These are phyloP conservation scores for Nepenthes mirabilis DNA, from an alignment of 148 eudicot species.

Conservation along the genomic window DNA sequence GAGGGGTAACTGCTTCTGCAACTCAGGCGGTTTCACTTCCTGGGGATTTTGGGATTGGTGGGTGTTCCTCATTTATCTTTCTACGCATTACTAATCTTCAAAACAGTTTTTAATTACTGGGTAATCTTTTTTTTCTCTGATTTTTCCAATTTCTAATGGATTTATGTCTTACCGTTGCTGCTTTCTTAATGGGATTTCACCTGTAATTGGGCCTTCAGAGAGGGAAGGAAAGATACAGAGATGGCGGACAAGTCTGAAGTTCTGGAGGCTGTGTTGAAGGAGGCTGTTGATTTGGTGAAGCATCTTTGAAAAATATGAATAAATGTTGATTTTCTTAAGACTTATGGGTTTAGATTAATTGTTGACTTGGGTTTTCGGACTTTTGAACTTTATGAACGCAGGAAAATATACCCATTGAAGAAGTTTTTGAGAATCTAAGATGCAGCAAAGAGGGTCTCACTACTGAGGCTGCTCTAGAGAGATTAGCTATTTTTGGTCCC, in stretches of 20 bases:
- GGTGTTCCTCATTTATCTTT: conserved; percentile 21
- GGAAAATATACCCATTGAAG: conserved; percentile 59
- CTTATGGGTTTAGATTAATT: conserved; percentile 1
- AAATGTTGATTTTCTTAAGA: conserved; percentile 4
- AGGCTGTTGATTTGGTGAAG: conserved; percentile 96
- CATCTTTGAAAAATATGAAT: conserved; percentile 24
- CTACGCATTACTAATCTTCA: conserved; percentile 7
- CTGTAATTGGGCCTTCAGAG: conserved; percentile 10
- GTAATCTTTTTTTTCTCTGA: conserved; percentile 1
- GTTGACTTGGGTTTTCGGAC: not conserved
- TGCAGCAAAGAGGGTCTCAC: conserved; percentile 51
- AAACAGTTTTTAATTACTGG: conserved; percentile 13
- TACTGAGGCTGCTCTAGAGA: conserved; percentile 34
- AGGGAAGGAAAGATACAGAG: conserved; percentile 2
- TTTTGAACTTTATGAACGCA: conserved; percentile 14
- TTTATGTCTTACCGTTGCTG: not conserved
- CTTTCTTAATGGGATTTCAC: conserved; percentile 5
- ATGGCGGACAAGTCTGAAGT: conserved; percentile 68
- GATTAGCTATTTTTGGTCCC: conserved; percentile 45
- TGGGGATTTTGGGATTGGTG: conserved; percentile 25
- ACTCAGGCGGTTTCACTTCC: conserved; percentile 27
- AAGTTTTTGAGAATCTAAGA: conserved; percentile 57
- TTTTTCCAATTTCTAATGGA: not conserved
- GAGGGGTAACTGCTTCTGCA: conserved; percentile 8
- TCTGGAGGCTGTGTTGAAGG: conserved; percentile 88